Percentiles rank a stretch among this genome's conserved stretches.
Evolutionary conservation across 177 flowering plant species (phyloP).

Genomic region (Vitis hybrid): DNA sequence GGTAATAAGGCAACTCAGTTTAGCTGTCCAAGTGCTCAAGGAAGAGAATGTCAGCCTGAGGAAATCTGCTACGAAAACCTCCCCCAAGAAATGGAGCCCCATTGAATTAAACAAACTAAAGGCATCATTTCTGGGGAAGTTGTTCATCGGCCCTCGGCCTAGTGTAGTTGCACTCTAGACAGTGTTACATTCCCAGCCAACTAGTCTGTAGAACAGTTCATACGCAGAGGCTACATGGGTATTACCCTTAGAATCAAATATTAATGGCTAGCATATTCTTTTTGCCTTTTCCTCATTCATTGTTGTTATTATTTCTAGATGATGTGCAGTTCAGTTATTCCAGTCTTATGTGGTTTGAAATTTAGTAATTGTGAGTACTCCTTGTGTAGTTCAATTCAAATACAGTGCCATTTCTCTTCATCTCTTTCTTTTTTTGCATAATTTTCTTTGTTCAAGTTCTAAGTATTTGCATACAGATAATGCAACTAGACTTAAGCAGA

Average conservation of each 20-base stretch:
- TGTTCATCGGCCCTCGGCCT: conserved; percentile 37
- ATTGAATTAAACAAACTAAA: conserved; percentile 40
- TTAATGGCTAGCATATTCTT: too few species aligned
- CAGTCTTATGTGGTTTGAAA: not conserved
- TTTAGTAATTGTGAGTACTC: not conserved
- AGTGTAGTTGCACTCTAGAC: conserved; percentile 32
- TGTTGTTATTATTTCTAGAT: not conserved
- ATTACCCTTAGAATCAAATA: not conserved
- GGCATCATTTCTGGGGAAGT: conserved; percentile 41
- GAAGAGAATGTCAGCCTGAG: conserved; percentile 57
- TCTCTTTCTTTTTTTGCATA: too few species aligned
- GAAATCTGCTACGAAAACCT: conserved; percentile 22
- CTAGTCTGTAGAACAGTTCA: conserved; percentile 1
- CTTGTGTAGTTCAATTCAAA: not conserved
- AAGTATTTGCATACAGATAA: too few species aligned
- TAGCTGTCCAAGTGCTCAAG: conserved; percentile 60
- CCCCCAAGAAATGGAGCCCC: conserved; percentile 34
- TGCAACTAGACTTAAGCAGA: too few species aligned
- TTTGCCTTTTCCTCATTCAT: not conserved
- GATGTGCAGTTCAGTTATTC: not conserved
- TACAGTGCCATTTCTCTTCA: too few species aligned
- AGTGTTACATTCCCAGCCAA: not conserved
- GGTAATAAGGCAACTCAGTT: conserved; percentile 76
- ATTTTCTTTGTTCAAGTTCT: too few species aligned
- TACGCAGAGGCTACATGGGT: too few species aligned